phyloP scores from a whole-genome alignment of 2,329 filamentous ascomycete species.

The Sporothrix protearum region DNA sequence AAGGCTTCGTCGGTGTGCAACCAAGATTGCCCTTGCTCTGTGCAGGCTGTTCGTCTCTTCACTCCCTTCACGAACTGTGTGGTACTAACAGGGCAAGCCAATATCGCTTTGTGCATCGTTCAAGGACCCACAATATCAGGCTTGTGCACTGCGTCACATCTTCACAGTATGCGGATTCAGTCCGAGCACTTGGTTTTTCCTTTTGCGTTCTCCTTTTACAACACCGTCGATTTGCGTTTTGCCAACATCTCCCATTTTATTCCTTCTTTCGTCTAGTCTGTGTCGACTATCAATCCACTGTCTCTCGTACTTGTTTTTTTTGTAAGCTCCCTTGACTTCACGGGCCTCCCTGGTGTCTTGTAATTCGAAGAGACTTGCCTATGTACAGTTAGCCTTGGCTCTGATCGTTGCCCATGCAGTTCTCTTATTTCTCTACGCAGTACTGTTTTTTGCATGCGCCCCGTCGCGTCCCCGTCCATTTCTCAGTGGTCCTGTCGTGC shows the following conservation, averaged over 20 bases:
- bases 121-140: neutral
- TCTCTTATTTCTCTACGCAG: too few species aligned
- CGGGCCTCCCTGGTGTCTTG: neutral
- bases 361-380: neutral
- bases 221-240: neutral
- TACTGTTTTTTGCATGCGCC: neutral
- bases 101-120: neutral
- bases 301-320: neutral
- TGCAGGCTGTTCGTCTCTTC: neutral
- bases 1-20: conserved; percentile 2
- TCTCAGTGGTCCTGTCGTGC: neutral
- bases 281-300: neutral
- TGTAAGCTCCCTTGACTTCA: neutral
- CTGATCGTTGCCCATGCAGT: neutral
- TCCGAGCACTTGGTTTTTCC: too few species aligned
- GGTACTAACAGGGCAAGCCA: neutral
- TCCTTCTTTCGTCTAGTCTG: neutral
- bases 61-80: neutral
- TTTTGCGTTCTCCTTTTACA: neutral
- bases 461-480: neutral
- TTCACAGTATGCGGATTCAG: too few species aligned
- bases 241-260: too few species aligned
- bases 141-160: neutral
- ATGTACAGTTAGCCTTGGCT: neutral
- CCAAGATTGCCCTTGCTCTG: neutral